Evolutionary conservation across 352 stramenopile genomes (phyloP), one percentile per base, ranked within the genome.

Genomic region (Globisporangium emineosum): DNA sequence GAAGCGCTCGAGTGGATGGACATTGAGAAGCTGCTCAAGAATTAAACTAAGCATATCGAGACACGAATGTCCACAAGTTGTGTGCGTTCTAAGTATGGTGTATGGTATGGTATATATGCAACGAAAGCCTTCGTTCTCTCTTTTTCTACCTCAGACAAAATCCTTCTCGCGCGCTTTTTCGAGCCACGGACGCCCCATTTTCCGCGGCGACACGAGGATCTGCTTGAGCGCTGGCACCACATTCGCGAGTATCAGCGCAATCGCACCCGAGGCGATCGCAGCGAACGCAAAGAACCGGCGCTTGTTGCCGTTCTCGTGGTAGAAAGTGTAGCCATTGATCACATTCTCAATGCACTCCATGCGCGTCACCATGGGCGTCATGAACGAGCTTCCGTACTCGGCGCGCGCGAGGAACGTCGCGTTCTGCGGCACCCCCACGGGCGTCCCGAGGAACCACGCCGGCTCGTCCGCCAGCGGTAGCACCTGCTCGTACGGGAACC

Each of bases 271-370:
- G 2, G 83, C 56, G 2, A 72, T 52, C 30, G 75, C 45, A 1
- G 77, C 70, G 10, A 62, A 72, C 12, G 69, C 52, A 2, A 64
- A 69, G 42, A 75, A 73, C 3, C 67, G 67, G 1, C 63, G 30
- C 52, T 67, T 69, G 23, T 65, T 53, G 29, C 61, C 68, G 54
- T 87, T 88, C 66, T 33, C 63, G 27, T 58, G 47, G 35, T 88
- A 89, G 69, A 92, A 92, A 30, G 77, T 72, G 66, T 90, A 92
- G 15, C 83, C 83, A 35, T 92, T 92, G 43, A 79, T 67, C 29
- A 91, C 67, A 60, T 93, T 93, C 68, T 93, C 84, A 57, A 93
- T 81, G 56, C 84, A 93, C 68, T 93, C 84, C 67, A 93, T 78
- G 50, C 80, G 76, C 65, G 83, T 93, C 0, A 73, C 81, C 19